Percentiles rank a stretch among this genome's conserved stretches.
These are phyloP conservation scores for Blastocrithidia nonstop DNA, from an alignment of 208 protist genomes.

Conservation along the genomic window DNA sequence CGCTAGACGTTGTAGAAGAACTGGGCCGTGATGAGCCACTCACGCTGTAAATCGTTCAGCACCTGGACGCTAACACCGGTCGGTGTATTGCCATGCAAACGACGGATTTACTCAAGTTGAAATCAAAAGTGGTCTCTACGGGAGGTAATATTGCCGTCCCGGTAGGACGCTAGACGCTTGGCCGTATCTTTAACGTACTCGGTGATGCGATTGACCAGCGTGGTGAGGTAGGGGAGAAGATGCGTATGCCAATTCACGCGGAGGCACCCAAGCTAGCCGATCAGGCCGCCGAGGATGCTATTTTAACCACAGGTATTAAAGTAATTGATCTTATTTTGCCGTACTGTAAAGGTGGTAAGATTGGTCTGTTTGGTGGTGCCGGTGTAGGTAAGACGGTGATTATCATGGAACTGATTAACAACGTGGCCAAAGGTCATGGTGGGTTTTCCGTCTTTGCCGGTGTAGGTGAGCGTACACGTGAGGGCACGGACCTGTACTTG, in stretches of 20 bases:
- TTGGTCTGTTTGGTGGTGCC: constrained; percentile 97
- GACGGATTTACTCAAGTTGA: constrained; percentile 94
- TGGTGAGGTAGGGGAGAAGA: constrained; percentile 87
- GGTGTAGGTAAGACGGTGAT: constrained; percentile 98
- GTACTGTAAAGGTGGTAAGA: constrained; percentile 98
- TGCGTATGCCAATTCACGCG: constrained; percentile 88
- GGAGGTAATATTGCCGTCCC: constrained; percentile 93
- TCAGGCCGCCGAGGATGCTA: constrained; percentile 86
- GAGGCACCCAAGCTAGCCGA: constrained; percentile 89
- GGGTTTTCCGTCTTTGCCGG: constrained; percentile 98
- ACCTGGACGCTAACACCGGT: constrained; percentile 91
- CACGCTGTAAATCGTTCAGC: constrained; percentile 96
- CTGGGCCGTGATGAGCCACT: constrained; percentile 70
- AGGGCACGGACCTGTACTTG: constrained; percentile 97
- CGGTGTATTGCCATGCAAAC: constrained; percentile 97
- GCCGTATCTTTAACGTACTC: constrained; percentile 98
- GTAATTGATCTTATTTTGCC: constrained; percentile 96
- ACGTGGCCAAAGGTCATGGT: constrained; percentile 96
- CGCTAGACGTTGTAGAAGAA: constrained; percentile 86
- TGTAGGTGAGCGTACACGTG: constrained; percentile 97
- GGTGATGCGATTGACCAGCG: constrained; percentile 96
- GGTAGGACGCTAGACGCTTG: constrained; percentile 91
- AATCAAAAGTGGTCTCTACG: constrained; percentile 88
- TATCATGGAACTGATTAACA: constrained; percentile 99
- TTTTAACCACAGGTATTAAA: constrained; percentile 97